phyloP scores from a whole-genome alignment of 106 monocot genomes.

The Dioscorea zingiberensis region DNA sequence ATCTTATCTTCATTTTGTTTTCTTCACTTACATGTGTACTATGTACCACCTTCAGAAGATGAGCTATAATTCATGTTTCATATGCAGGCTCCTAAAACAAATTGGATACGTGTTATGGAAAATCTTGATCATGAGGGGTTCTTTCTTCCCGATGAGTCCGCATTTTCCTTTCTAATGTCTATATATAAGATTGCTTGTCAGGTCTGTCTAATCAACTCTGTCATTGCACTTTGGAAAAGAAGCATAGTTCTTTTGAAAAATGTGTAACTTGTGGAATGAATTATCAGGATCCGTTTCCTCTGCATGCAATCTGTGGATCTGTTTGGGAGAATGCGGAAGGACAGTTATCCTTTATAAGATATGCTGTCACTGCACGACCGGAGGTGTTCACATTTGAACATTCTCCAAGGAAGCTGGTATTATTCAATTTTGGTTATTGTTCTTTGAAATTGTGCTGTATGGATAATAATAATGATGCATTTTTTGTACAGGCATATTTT shows the following conservation, averaged over 20 bases:
- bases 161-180: constrained; percentile 79
- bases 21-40: too few species aligned
- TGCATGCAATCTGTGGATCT: constrained; percentile 72
- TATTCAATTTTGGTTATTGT: not conserved
- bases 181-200: constrained; percentile 63
- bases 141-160: constrained; percentile 60
- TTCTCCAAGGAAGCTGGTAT: constrained; percentile 77
- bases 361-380: constrained; percentile 59
- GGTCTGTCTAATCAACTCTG: constrained; percentile 30
- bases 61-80: not conserved
- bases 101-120: constrained; percentile 73
- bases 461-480: too few species aligned
- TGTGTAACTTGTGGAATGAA: constrained; percentile 1
- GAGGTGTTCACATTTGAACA: constrained; percentile 84
- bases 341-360: constrained; percentile 84
- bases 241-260: not conserved
- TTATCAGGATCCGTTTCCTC: constrained; percentile 83
- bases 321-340: constrained; percentile 92
- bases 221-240: too few species aligned
- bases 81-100: constrained; percentile 71
- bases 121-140: constrained; percentile 92
- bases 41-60: not conserved
- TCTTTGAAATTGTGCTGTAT: not conserved
- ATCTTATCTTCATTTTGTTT: not conserved
- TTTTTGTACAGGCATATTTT: too few species aligned